These are phyloP conservation scores for Zangia roseola DNA, from an alignment of 768 basidiomycete genomes.

Conservation along the genomic window DNA sequence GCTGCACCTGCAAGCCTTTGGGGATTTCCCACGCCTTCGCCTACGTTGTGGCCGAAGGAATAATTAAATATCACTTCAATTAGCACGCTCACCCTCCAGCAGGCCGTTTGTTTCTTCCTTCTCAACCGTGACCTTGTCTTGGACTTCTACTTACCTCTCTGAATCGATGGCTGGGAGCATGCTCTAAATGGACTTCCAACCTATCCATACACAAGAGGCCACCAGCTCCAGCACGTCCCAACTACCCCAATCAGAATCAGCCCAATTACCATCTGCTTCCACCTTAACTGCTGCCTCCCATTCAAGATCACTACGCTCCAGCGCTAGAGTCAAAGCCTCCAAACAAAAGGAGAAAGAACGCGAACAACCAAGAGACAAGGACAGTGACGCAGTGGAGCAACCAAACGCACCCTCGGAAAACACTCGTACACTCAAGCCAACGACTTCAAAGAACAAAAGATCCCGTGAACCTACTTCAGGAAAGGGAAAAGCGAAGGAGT, in stretches of 20 bases:
- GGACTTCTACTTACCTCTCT: conserved; percentile 16
- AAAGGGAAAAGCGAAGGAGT: conserved; percentile 68
- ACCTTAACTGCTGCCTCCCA: conserved; percentile 41
- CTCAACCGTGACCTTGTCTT: conserved; percentile 25
- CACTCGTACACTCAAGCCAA: conserved; percentile 40
- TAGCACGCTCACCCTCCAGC: conserved; percentile 21
- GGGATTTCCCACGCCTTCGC: conserved; percentile 32
- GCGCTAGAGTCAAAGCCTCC: conserved; percentile 73
- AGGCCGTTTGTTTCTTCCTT: conserved; percentile 22
- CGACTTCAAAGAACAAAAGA: conserved; percentile 47
- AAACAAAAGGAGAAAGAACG: conserved; percentile 64
- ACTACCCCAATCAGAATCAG: conserved; percentile 41
- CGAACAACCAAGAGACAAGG: conserved; percentile 53
- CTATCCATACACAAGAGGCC: conserved; percentile 68
- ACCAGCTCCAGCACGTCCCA: conserved; percentile 53
- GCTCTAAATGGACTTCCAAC: conserved; percentile 92
- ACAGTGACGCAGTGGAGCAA: conserved; percentile 47
- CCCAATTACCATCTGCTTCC: conserved; percentile 36
- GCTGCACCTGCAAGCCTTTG: background rate
- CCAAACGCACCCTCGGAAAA: conserved; percentile 40
- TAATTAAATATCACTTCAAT: conserved; percentile 22
- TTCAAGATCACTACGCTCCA: conserved; percentile 64
- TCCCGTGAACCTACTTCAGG: conserved; percentile 46
- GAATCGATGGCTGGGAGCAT: conserved; percentile 85
- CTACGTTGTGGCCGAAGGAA: conserved; percentile 21